Evolutionary conservation across 2,329 filamentous ascomycete genomes (phyloP), one percentile per base, ranked within the genome.

Genomic region (Penicillium paneum): DNA sequence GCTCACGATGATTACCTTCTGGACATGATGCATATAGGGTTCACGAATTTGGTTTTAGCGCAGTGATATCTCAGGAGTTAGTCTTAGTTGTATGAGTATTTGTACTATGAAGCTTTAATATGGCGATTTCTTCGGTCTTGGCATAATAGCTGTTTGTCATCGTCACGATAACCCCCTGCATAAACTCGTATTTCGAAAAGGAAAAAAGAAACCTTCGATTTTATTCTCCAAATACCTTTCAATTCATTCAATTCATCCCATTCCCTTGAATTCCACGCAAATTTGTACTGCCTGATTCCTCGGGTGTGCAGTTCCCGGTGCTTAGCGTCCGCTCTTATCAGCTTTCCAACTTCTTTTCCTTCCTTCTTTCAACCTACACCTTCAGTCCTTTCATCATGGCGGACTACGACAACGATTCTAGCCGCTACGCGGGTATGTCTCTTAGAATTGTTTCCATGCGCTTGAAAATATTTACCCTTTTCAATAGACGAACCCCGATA

Each of bases 331-430:
- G 40, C 29, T 49, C 47, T 49, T 55, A 61, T 62, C 57, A 58
- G 52, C 51, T 54, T 49, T 52, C 50, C 41, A 40, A 61, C 58
- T 57, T 59, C 57, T 62, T 54, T 56, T 64, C 62, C 60, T 59
- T 65, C 56, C 43, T 55, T 55, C 56, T 62, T 60, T 55, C 43
- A 59, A 57, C 54, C 59, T 55, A 57, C 39, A 55, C 56, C 42
- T 57, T 58, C 55, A 29, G 49, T 58, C 55, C 64, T 56, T 49
- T 54, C 56, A 70, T 57, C 59, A 78, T 78, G 75, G 71, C 75
- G 63, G 85, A 88, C 64, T 88, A 85, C 77, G 84, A 87, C 70
- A 81, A 81, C 66, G 84, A 87, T 61, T 81, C 81, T 71, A 82
- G 83, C 75, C 79, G 79, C 67, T 88, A 86, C 72, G 84, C 87